Percentiles rank a stretch among this genome's conserved stretches.
Evolutionary conservation across 108 stramenopile genomes (phyloP).

Genomic region (Cyclotella choctawhatcheeana): DNA sequence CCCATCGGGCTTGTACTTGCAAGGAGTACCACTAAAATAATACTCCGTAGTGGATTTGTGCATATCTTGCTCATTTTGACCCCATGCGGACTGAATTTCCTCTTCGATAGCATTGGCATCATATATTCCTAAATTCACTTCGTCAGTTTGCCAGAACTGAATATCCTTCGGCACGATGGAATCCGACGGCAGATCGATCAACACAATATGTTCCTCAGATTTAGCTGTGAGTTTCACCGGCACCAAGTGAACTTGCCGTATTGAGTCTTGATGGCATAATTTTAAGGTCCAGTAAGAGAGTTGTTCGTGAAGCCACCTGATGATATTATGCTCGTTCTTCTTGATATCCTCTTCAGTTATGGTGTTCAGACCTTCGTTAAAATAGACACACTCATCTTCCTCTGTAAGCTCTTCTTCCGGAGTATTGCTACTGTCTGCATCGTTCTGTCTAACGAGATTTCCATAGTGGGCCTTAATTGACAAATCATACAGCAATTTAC

Average conservation of each 20-base stretch:
- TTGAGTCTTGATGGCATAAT: constrained; percentile 24
- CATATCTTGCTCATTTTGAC: constrained; percentile 18
- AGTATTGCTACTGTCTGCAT: constrained; percentile 16
- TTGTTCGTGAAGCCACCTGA: no score
- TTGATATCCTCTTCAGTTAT: neutral
- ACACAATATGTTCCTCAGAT: neutral
- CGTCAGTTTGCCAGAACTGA: constrained; percentile 19
- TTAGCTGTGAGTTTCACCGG: constrained; percentile 2
- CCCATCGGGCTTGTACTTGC: neutral
- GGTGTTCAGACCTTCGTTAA: constrained; percentile 36
- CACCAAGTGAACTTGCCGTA: constrained; percentile 31
- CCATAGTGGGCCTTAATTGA: constrained; percentile 43
- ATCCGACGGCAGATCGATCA: constrained; percentile 14
- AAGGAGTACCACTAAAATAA: constrained; percentile 33
- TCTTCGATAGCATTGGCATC: constrained; percentile 4
- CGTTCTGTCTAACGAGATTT: constrained; percentile 8
- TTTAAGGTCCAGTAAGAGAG: constrained; percentile 50
- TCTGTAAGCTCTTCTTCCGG: constrained; percentile 1
- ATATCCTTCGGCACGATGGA: constrained; percentile 34
- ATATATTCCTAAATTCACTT: constrained; percentile 26
- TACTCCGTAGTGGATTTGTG: constrained; percentile 33
- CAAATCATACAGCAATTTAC: constrained; percentile 40
- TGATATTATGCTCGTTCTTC: constrained; percentile 12
- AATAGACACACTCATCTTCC: constrained; percentile 22
- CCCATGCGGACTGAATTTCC: constrained; percentile 23